Evolutionary conservation across 2,329 filamentous ascomycete species (phyloP).

Genomic region (Neopestalotiopsis sp.): DNA sequence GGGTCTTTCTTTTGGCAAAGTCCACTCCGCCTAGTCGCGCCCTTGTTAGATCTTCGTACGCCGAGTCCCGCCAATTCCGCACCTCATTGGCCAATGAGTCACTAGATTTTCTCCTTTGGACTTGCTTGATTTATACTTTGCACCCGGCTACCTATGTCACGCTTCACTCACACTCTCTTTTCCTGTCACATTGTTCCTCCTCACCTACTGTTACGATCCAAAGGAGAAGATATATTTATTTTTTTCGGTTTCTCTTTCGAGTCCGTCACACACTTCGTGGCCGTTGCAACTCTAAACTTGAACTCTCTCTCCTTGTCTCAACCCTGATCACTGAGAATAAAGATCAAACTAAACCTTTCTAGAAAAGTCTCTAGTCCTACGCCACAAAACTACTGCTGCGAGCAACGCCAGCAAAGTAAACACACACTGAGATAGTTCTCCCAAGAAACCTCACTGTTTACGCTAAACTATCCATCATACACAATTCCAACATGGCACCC

Average conservation of each 20-base stretch:
- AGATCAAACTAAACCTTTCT: background rate
- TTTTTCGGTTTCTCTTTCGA: background rate
- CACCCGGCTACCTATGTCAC: slow-evolving; percentile 3
- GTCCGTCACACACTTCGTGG: background rate
- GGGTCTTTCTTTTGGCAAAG: background rate
- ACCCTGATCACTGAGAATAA: background rate
- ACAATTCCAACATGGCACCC: slow-evolving; percentile 48
- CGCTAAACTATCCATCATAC: background rate
- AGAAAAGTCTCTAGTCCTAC: background rate
- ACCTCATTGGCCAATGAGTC: slow-evolving; percentile 17
- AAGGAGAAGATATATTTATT: background rate
- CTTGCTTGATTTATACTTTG: slow-evolving; percentile 17
- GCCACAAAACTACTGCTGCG: background rate
- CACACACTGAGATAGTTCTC: background rate
- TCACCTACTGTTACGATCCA: background rate
- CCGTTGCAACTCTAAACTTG: slow-evolving; percentile 12
- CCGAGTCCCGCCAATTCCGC: background rate
- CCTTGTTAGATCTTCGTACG: background rate
- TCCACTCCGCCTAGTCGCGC: background rate
- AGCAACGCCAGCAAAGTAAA: background rate
- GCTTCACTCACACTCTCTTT: background rate
- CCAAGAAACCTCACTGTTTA: background rate
- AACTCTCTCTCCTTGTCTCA: background rate
- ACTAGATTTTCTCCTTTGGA: slow-evolving; percentile 10
- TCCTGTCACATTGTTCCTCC: background rate